Percentiles rank a stretch among this genome's conserved stretches.
phyloP scores from a whole-genome alignment of 1,284 basidiomycete genomes.

The Ceratobasidium sp. region DNA sequence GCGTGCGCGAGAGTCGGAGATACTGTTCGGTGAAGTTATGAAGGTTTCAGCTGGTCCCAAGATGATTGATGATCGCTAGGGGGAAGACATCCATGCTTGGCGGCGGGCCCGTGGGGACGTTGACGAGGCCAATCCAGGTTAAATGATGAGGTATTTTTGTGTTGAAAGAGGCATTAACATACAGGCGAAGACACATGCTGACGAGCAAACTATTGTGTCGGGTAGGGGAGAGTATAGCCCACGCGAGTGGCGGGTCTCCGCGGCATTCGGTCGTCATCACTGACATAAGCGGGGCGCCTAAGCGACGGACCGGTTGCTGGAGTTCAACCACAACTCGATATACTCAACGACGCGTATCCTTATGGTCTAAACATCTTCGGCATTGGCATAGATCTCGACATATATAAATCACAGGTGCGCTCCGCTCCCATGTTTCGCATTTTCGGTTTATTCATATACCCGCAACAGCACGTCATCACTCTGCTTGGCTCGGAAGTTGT shows the following conservation, averaged over 20 bases:
- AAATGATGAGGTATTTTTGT: not conserved
- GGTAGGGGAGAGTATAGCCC: not conserved
- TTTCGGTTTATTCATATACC: constrained; percentile 2
- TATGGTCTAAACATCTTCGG: constrained; percentile 6
- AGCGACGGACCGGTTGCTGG: constrained; percentile 20
- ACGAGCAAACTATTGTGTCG: not conserved
- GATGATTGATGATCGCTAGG: constrained; percentile 6
- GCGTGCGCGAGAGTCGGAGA: not conserved
- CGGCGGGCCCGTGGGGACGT: not conserved
- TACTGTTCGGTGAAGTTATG: not conserved
- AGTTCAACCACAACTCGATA: constrained; percentile 12
- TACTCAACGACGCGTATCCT: constrained; percentile 4
- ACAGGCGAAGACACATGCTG: not conserved
- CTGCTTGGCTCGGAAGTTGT: constrained; percentile 15
- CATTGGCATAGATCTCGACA: not conserved
- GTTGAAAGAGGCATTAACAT: not conserved
- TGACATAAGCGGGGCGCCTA: constrained; percentile 24
- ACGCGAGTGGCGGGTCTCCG: not conserved
- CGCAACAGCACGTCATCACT: constrained; percentile 14
- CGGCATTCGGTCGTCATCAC: not conserved
- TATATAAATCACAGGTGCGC: constrained; percentile 15
- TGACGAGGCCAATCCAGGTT: not conserved
- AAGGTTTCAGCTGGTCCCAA: not conserved
- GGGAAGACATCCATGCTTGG: not conserved
- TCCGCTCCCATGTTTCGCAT: not conserved